These are phyloP conservation scores for Colletotrichum lini DNA, from an alignment of 2,329 filamentous ascomycete species.

Conservation along the genomic window DNA sequence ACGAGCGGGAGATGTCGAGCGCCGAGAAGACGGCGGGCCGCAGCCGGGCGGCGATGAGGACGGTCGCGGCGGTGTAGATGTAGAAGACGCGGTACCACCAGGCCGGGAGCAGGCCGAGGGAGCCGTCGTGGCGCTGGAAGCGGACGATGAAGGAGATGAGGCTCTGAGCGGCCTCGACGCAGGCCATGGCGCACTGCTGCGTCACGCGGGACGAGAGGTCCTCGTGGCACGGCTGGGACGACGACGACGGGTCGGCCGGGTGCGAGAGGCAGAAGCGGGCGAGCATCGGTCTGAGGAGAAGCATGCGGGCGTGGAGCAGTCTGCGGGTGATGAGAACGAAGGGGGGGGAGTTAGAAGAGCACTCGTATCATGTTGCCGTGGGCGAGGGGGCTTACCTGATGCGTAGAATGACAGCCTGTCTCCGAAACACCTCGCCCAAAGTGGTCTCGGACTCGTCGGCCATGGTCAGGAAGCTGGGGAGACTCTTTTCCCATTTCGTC, in stretches of 20 bases:
- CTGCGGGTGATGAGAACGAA: conserved; percentile 35
- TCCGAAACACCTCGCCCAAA: conserved; percentile 46
- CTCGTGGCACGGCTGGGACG: conserved; percentile 32
- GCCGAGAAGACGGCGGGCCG: conserved; percentile 51
- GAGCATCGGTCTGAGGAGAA: conserved; percentile 52
- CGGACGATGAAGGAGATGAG: conserved; percentile 50
- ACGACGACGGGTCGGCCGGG: conserved; percentile 38
- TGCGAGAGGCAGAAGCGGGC: conserved; percentile 50
- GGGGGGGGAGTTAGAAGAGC: not conserved
- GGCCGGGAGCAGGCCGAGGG: conserved; percentile 52
- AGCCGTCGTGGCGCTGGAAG: conserved; percentile 50
- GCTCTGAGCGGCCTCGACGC: conserved; percentile 52
- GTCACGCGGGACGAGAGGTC: conserved; percentile 49
- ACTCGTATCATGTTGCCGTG: too few relatives aligned
- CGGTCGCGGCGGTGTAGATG: conserved; percentile 54
- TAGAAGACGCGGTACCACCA: conserved; percentile 59
- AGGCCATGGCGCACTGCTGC: conserved; percentile 52
- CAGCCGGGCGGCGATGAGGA: conserved; percentile 54
- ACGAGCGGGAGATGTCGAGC: conserved; percentile 48
- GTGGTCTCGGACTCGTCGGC: conserved; percentile 37
- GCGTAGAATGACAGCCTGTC: conserved; percentile 52
- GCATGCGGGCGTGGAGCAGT: conserved; percentile 53
- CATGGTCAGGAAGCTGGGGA: conserved; percentile 48
- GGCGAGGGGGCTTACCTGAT: conserved; percentile 48
- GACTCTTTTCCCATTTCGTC: conserved; percentile 50